A percentile compares a stretch with the other conserved stretches of the same genome.
phyloP scores from a whole-genome alignment of 805 yeast genomes.

The Pichia cabralensis region DNA sequence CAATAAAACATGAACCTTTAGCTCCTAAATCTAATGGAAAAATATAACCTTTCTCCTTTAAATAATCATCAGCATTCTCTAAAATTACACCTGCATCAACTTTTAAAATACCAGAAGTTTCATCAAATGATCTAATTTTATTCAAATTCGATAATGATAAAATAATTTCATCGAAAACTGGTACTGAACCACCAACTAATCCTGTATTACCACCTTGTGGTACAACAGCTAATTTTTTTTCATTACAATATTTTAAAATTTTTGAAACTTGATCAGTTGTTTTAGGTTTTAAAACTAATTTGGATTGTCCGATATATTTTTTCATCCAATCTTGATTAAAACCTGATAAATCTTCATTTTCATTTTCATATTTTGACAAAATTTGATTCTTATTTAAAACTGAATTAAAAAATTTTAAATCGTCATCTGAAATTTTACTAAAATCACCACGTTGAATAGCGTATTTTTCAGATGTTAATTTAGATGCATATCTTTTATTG shows the following conservation, averaged over 20 bases:
- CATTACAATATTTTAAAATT: slow-evolving; percentile 74
- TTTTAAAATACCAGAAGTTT: slow-evolving; percentile 73
- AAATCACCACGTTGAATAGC: slow-evolving; percentile 9
- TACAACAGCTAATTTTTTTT: slow-evolving; percentile 67
- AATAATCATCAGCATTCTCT: slow-evolving; percentile 70
- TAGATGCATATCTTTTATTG: slow-evolving; percentile 1
- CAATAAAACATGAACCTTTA: slow-evolving; percentile 92
- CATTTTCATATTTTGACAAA: slow-evolving; percentile 45
- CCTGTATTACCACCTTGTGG: slow-evolving; percentile 99
- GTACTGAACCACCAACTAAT: slow-evolving; percentile 88
- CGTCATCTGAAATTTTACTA: slow-evolving; percentile 37
- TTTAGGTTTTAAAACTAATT: slow-evolving; percentile 73
- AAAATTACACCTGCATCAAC: slow-evolving; percentile 86
- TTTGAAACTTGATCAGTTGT: slow-evolving; percentile 66
- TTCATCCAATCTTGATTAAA: slow-evolving; percentile 93
- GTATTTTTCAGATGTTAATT: slow-evolving; percentile 11
- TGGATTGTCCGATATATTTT: slow-evolving; percentile 82
- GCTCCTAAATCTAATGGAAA: slow-evolving; percentile 95
- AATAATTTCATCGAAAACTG: slow-evolving; percentile 84
- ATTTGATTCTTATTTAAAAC: slow-evolving; percentile 44
- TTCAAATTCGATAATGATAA: slow-evolving; percentile 62
- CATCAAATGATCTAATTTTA: slow-evolving; percentile 73
- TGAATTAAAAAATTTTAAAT: slow-evolving; percentile 49
- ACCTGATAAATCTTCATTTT: slow-evolving; percentile 45
- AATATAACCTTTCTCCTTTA: slow-evolving; percentile 76